These are phyloP conservation scores for Penstemon davidsonii DNA, from an alignment of 257 asterid genomes.

Conservation along the genomic window DNA sequence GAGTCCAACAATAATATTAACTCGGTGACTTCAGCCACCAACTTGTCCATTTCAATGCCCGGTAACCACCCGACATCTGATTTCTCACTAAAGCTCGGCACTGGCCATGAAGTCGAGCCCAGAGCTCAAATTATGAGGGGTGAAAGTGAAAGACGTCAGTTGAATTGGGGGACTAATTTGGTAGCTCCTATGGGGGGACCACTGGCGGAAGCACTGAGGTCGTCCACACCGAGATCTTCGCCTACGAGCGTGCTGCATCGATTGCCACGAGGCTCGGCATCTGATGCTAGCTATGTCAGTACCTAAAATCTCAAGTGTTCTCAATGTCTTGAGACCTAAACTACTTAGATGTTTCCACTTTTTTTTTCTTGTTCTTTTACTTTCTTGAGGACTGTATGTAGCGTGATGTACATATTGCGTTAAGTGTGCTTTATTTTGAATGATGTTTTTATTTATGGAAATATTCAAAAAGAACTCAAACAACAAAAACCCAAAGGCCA, in stretches of 20 bases:
- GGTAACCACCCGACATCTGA: conserved; percentile 53
- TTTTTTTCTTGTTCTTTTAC: background rate
- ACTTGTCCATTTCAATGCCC: conserved; percentile 62
- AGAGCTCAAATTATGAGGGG: conserved; percentile 17
- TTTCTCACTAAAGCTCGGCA: conserved; percentile 72
- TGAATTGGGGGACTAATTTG: conserved; percentile 45
- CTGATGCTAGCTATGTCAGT: conserved; percentile 47
- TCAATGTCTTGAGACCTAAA: background rate
- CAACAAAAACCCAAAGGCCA: too few relatives aligned
- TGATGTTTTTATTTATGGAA: too few relatives aligned
- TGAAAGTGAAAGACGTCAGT: conserved; percentile 37
- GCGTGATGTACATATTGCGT: too few relatives aligned
- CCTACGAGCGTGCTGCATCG: conserved; percentile 80
- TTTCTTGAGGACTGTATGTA: background rate
- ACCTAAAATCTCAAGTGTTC: conserved; percentile 18
- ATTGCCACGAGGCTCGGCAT: conserved; percentile 31
- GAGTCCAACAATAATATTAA: conserved; percentile 32
- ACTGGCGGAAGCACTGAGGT: conserved; percentile 81
- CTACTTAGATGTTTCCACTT: background rate
- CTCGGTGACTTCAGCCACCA: too few relatives aligned
- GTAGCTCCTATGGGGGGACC: conserved; percentile 75
- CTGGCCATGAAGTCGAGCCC: conserved; percentile 46
- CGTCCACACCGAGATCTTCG: conserved; percentile 57
- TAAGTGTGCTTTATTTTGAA: too few relatives aligned
- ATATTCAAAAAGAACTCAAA: too few relatives aligned